Percentiles rank a stretch among this genome's conserved stretches.
Conservation (phyloP, 2,329 filamentous ascomycete species). For the Microsporum audouinii region DNA sequence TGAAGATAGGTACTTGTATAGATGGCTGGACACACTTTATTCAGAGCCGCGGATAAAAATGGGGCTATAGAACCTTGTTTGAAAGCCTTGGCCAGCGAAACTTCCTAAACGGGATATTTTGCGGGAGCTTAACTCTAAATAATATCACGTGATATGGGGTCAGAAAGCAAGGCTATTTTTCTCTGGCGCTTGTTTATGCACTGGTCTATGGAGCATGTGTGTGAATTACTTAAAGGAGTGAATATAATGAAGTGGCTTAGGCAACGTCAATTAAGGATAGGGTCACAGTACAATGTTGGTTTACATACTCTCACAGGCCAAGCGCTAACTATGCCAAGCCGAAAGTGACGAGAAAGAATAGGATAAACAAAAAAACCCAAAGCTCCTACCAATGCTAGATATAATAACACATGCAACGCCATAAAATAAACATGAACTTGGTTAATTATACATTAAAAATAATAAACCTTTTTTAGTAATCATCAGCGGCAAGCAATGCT, state of each 20-base stretch:
- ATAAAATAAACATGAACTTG: neutral
- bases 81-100: neutral
- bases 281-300: neutral
- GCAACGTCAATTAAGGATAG: neutral
- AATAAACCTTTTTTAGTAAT: conserved; percentile 6
- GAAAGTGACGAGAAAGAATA: neutral
- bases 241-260: neutral
- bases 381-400: conserved; percentile 6
- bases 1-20: neutral
- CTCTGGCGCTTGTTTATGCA: neutral
- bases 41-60: neutral
- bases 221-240: neutral
- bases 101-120: neutral
- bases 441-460: conserved; percentile 1
- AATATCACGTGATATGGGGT: neutral
- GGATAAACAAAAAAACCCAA: neutral
- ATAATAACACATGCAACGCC: conserved; percentile 3
- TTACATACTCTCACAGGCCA: neutral
- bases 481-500: conserved; percentile 24
- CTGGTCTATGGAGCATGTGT: neutral
- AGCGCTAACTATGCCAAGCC: neutral
- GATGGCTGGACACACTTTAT: neutral
- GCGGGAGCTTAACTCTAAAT: neutral
- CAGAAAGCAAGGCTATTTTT: neutral
- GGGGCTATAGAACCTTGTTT: neutral